Evolutionary conservation across 2,329 filamentous ascomycete species (phyloP).

Genomic region (Penicillium sclerotigenum): DNA sequence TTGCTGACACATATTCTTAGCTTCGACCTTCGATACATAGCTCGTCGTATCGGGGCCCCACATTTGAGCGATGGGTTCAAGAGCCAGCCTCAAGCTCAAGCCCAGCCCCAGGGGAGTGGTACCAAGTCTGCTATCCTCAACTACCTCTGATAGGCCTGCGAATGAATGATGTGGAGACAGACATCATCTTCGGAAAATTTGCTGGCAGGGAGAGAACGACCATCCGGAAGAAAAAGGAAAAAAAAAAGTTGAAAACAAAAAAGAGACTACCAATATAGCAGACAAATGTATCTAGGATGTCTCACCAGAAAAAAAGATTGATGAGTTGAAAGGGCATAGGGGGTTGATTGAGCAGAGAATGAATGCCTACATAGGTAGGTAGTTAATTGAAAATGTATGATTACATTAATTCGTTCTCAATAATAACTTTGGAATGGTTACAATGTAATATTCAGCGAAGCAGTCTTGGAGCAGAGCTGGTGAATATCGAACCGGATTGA

Average conservation of each 20-base stretch:
- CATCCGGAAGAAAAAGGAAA: background rate
- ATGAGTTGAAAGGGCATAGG: background rate
- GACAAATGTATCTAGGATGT: background rate
- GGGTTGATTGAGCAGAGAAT: background rate
- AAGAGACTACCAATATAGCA: background rate
- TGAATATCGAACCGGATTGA: background rate
- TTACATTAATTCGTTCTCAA: background rate
- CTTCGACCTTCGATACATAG: constrained; percentile 1
- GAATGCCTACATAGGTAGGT: background rate
- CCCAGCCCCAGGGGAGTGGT: background rate
- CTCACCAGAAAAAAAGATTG: background rate
- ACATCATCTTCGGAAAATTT: background rate
- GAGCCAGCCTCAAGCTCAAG: background rate
- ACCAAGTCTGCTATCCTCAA: background rate
- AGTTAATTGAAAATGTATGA: background rate
- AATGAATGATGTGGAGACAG: background rate
- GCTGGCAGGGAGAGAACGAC: background rate
- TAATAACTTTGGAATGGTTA: background rate
- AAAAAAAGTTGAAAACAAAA: background rate
- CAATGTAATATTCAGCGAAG: background rate
- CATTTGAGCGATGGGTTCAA: background rate
- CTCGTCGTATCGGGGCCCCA: background rate
- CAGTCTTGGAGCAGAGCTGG: background rate
- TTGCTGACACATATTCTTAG: background rate
- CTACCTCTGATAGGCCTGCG: background rate